Evolutionary conservation across 805 yeast species (phyloP).

Genomic region (Limtongozyma cylindracea): DNA sequence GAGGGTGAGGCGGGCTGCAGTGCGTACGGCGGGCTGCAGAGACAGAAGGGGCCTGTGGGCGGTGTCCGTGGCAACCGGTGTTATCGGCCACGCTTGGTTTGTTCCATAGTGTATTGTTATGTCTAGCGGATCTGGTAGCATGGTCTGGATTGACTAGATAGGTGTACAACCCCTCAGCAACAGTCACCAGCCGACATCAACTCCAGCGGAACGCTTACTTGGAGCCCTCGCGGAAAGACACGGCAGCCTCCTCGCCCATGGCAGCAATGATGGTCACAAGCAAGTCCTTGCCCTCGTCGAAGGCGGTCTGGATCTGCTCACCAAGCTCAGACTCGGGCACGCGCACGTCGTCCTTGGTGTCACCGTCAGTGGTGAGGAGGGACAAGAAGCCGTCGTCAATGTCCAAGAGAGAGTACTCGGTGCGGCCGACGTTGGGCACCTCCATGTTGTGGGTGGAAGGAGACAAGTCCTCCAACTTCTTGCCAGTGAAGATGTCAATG

Average conservation of each 20-base stretch:
- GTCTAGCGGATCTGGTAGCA: too few relatives aligned
- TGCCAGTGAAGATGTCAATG: slow-evolving; percentile 94
- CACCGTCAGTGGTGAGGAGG: slow-evolving; percentile 93
- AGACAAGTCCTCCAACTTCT: slow-evolving; percentile 98
- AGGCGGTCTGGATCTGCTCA: slow-evolving; percentile 73
- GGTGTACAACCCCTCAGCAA: too few relatives aligned
- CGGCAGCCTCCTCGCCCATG: slow-evolving; percentile 99
- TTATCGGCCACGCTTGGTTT: too few relatives aligned
- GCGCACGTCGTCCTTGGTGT: slow-evolving; percentile 97
- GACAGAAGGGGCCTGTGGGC: too few relatives aligned
- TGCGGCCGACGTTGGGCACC: slow-evolving; percentile 92
- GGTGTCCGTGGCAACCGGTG: too few relatives aligned
- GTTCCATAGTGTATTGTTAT: too few relatives aligned
- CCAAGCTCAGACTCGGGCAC: slow-evolving; percentile 97
- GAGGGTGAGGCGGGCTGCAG: too few relatives aligned
- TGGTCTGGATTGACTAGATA: too few relatives aligned
- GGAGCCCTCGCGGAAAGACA: slow-evolving; percentile 98
- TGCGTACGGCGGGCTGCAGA: too few relatives aligned
- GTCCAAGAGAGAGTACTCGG: slow-evolving; percentile 91
- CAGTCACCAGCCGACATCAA: too few relatives aligned
- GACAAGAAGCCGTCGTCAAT: slow-evolving; percentile 95
- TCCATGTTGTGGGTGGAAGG: slow-evolving; percentile 99
- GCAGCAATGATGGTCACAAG: slow-evolving; percentile 91
- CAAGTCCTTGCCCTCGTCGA: slow-evolving; percentile 96
- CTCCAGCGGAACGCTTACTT: slow-evolving; percentile 8